phyloP scores from a whole-genome alignment of 2,329 filamentous ascomycete genomes.

The Talaromyces verruculosus region DNA sequence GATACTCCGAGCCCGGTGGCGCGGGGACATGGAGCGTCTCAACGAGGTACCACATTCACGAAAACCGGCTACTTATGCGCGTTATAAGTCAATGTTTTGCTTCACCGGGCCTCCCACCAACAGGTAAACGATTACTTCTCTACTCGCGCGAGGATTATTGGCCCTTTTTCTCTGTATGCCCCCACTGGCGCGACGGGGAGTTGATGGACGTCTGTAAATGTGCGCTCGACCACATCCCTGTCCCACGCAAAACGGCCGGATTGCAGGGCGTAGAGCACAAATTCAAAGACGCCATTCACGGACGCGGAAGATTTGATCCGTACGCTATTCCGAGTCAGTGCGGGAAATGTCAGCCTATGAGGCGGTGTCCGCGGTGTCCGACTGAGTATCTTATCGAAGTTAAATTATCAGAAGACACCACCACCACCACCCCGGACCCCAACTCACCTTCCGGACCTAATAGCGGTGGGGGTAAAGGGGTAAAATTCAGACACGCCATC shows the following conservation, averaged over 20 bases:
- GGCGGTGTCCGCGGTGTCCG: slow-evolving; percentile 62
- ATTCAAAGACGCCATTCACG: slow-evolving; percentile 36
- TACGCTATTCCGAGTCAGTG: slow-evolving; percentile 54
- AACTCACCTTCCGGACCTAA: neutral
- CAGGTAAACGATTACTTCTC: slow-evolving; percentile 56
- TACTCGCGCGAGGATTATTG: slow-evolving; percentile 61
- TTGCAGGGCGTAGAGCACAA: slow-evolving; percentile 46
- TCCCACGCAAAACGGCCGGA: slow-evolving; percentile 40
- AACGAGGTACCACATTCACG: slow-evolving; percentile 55
- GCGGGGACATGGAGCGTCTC: slow-evolving; percentile 53
- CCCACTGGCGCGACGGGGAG: slow-evolving; percentile 62
- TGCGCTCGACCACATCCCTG: slow-evolving; percentile 58
- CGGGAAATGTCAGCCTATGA: slow-evolving; percentile 57
- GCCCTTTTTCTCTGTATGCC: slow-evolving; percentile 62
- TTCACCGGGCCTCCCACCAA: slow-evolving; percentile 51
- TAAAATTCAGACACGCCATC: slow-evolving; percentile 58
- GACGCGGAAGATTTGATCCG: slow-evolving; percentile 30
- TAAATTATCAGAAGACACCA: slow-evolving; percentile 57
- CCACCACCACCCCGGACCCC: slow-evolving; percentile 21
- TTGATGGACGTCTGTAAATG: slow-evolving; percentile 63
- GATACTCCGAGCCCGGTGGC: neutral
- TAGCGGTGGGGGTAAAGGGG: neutral
- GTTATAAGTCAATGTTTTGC: slow-evolving; percentile 57
- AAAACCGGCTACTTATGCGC: slow-evolving; percentile 58
- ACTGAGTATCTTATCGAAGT: slow-evolving; percentile 63